Percentiles rank a stretch among this genome's conserved stretches.
These are phyloP conservation scores for Torrubiellomyces zombiae DNA, from an alignment of 2,329 filamentous ascomycete species.

Conservation along the genomic window DNA sequence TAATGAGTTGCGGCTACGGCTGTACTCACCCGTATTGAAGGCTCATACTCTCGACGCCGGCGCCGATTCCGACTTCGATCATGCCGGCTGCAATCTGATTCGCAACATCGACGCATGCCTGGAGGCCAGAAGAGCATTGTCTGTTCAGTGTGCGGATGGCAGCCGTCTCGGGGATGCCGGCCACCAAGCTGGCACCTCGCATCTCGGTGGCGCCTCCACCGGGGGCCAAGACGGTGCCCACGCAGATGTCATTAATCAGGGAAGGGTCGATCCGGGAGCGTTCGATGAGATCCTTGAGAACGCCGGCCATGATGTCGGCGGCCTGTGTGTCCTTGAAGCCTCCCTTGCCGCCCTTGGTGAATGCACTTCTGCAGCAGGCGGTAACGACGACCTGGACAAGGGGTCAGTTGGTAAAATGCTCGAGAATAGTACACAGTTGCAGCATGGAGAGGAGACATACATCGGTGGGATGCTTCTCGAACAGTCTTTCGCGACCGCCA, in stretches of 20 bases:
- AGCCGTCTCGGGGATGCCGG: slow-evolving; percentile 72
- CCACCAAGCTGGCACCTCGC: slow-evolving; percentile 76
- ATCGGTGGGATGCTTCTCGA: slow-evolving; percentile 52
- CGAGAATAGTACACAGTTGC: slow-evolving; percentile 1
- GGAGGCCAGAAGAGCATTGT: slow-evolving; percentile 85
- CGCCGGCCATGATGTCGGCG: slow-evolving; percentile 69
- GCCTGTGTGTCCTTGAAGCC: slow-evolving; percentile 89
- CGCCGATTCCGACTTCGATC: slow-evolving; percentile 89
- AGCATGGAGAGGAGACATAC: slow-evolving; percentile 24
- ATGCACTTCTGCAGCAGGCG: slow-evolving; percentile 74
- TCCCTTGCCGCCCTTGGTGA: slow-evolving; percentile 87
- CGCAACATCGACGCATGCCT: slow-evolving; percentile 85
- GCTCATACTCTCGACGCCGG: slow-evolving; percentile 94
- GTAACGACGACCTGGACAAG: slow-evolving; percentile 65
- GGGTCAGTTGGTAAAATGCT: slow-evolving; percentile 9
- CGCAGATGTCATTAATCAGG: slow-evolving; percentile 81
- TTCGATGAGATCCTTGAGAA: slow-evolving; percentile 64
- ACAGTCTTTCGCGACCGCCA: slow-evolving; percentile 35
- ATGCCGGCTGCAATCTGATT: slow-evolving; percentile 83
- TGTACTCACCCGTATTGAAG: slow-evolving; percentile 73
- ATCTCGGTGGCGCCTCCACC: slow-evolving; percentile 95
- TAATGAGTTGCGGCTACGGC: no score
- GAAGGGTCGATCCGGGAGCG: slow-evolving; percentile 78
- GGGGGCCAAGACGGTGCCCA: slow-evolving; percentile 80
- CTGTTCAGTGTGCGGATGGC: slow-evolving; percentile 83